phyloP scores from a whole-genome alignment of 2,329 filamentous ascomycete genomes.

The Canariomyces notabilis region DNA sequence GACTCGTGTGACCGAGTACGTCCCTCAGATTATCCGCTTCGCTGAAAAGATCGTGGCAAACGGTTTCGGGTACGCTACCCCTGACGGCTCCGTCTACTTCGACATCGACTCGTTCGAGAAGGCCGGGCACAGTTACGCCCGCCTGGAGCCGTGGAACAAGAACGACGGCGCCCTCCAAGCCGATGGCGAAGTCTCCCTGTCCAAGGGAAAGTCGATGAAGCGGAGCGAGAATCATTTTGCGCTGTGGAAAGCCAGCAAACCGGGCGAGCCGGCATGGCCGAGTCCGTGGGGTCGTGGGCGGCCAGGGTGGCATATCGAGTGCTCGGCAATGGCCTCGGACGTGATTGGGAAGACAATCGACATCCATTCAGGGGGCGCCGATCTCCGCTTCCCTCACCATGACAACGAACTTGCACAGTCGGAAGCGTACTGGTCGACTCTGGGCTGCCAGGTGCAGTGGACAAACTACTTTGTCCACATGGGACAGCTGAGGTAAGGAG shows the following conservation, averaged over 20 bases:
- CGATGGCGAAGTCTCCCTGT: conserved; percentile 65
- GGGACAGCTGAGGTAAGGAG: conserved; percentile 51
- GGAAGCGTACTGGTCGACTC: conserved; percentile 57
- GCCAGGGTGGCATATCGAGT: conserved; percentile 72
- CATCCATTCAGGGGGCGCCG: conserved; percentile 67
- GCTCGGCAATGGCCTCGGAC: conserved; percentile 66
- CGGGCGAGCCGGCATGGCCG: conserved; percentile 44
- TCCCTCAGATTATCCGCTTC: conserved; percentile 55
- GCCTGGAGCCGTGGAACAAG: conserved; percentile 66
- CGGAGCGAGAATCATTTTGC: conserved; percentile 47
- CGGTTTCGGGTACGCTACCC: conserved; percentile 58
- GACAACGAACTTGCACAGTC: conserved; percentile 69
- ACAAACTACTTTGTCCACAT: conserved; percentile 73
- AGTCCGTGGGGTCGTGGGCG: conserved; percentile 64
- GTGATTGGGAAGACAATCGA: conserved; percentile 62
- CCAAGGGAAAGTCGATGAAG: conserved; percentile 30
- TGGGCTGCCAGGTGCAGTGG: conserved; percentile 52
- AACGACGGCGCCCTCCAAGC: conserved; percentile 59
- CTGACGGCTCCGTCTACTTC: conserved; percentile 65
- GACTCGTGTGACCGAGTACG: conserved; percentile 65
- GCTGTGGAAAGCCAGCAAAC: conserved; percentile 55
- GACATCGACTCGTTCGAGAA: conserved; percentile 64
- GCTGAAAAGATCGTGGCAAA: conserved; percentile 63
- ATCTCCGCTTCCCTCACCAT: conserved; percentile 43
- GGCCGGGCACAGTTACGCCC: conserved; percentile 59